Evolutionary conservation across 2,329 filamentous ascomycete genomes (phyloP).

Genomic region (Curvularia lunata): DNA sequence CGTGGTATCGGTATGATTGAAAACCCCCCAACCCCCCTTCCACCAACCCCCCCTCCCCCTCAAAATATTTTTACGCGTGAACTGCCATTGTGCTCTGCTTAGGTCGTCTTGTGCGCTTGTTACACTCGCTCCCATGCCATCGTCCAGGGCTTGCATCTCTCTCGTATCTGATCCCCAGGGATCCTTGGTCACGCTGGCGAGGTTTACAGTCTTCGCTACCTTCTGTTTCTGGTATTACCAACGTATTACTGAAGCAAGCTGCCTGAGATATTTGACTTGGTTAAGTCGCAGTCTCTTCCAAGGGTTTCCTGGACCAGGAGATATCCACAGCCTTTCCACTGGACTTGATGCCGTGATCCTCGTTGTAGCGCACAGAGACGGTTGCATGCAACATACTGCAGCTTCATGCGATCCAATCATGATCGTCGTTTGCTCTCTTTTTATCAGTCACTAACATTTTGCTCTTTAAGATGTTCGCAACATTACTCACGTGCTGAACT

Average conservation of each 20-base stretch:
- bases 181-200: slow-evolving; percentile 87
- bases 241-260: slow-evolving; percentile 75
- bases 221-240: slow-evolving; percentile 73
- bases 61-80: slow-evolving; percentile 61
- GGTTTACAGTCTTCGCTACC: slow-evolving; percentile 70
- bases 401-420: slow-evolving; percentile 66
- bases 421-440: slow-evolving; percentile 56
- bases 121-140: slow-evolving; percentile 80
- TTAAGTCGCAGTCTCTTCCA: slow-evolving; percentile 73
- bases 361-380: slow-evolving; percentile 62
- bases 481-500: slow-evolving; percentile 99
- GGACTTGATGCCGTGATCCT: slow-evolving; percentile 53
- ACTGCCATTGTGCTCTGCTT: slow-evolving; percentile 83
- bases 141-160: slow-evolving; percentile 87
- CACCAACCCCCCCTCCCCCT: slow-evolving; percentile 46
- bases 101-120: slow-evolving; percentile 80
- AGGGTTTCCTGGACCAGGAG: slow-evolving; percentile 71
- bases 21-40: slow-evolving; percentile 57
- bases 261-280: slow-evolving; percentile 73
- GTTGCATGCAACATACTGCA: slow-evolving; percentile 61
- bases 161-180: slow-evolving; percentile 78
- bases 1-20: slow-evolving; percentile 99
- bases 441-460: slow-evolving; percentile 76
- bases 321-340: slow-evolving; percentile 59
- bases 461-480: slow-evolving; percentile 95